Conservation (phyloP, 352 stramenopile genomes). For the Pythium guiyangense region DNA sequence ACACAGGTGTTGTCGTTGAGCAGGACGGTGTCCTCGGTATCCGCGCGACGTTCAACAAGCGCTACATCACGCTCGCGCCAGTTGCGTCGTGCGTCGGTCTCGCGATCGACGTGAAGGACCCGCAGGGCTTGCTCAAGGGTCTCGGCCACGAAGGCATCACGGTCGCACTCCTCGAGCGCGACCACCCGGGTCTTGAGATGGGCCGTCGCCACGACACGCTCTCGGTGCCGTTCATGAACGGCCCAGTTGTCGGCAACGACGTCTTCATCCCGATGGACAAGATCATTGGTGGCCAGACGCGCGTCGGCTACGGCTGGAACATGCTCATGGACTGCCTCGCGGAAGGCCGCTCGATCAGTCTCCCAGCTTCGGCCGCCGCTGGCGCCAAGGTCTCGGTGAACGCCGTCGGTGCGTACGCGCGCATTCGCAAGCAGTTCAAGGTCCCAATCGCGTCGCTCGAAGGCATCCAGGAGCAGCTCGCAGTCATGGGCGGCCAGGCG, state of each 20-base stretch:
- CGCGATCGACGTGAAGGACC: constrained; percentile 96
- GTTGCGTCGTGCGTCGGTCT: constrained; percentile 96
- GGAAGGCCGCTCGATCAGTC: constrained; percentile 95
- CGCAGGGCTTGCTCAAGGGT: constrained; percentile 92
- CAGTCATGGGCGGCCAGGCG: constrained; percentile 89
- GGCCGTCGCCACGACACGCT: constrained; percentile 95
- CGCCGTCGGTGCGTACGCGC: constrained; percentile 93
- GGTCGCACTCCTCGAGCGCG: constrained; percentile 94
- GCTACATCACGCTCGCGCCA: constrained; percentile 98
- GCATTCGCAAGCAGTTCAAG: constrained; percentile 98
- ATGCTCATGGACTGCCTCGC: constrained; percentile 99
- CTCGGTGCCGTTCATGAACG: constrained; percentile 97
- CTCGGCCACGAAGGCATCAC: constrained; percentile 94
- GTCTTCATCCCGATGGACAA: constrained; percentile 98
- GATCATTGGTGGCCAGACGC: constrained; percentile 96
- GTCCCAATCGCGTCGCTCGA: constrained; percentile 97
- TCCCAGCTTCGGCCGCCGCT: constrained; percentile 94
- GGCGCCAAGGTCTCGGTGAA: constrained; percentile 90
- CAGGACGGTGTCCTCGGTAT: constrained; percentile 94
- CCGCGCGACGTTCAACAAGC: constrained; percentile 96
- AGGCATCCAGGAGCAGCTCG: constrained; percentile 97
- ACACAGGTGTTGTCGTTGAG: constrained; percentile 92
- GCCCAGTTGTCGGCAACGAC: constrained; percentile 94
- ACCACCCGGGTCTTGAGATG: constrained; percentile 94
- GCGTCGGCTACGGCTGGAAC: constrained; percentile 97